phyloP scores from a whole-genome alignment of 257 asterid genomes.

The Misopates orontium region DNA sequence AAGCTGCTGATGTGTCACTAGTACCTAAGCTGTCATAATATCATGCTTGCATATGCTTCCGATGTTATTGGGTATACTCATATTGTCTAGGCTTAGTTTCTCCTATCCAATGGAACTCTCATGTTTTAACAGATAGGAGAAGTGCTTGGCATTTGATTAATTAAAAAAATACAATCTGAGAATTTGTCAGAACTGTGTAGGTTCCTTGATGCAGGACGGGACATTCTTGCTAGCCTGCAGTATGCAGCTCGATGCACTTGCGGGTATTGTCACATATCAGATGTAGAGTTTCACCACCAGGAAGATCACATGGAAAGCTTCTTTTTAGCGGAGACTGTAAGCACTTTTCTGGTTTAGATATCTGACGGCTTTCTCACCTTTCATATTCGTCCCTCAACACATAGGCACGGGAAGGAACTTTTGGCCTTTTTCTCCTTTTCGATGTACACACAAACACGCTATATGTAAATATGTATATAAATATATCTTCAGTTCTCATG shows the following conservation, averaged over 20 bases:
- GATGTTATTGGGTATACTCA: background rate
- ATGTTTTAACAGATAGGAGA: background rate
- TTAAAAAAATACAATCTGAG: slow-evolving; percentile 17
- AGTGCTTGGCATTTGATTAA: slow-evolving; percentile 12
- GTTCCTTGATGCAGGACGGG: slow-evolving; percentile 95
- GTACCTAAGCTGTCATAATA: too few relatives aligned
- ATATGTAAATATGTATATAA: too few relatives aligned
- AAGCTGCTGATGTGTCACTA: too few relatives aligned
- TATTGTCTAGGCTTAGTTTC: background rate
- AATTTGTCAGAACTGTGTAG: slow-evolving; percentile 36
- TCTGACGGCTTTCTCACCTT: background rate
- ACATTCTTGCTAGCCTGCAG: slow-evolving; percentile 93
- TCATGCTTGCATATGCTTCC: background rate
- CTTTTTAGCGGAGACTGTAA: slow-evolving; percentile 96
- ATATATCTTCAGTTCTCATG: too few relatives aligned
- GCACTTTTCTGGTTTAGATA: slow-evolving; percentile 25
- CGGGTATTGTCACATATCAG: slow-evolving; percentile 97
- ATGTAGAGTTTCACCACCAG: slow-evolving; percentile 89
- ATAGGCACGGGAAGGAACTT: background rate
- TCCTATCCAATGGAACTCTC: background rate
- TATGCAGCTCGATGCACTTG: slow-evolving; percentile 91
- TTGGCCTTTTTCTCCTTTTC: too few relatives aligned
- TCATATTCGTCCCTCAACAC: background rate
- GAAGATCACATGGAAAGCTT: slow-evolving; percentile 99
- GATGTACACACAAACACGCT: background rate